These are phyloP conservation scores for Rhizopogon vinicolor DNA, from an alignment of 768 basidiomycete species.

Conservation along the genomic window DNA sequence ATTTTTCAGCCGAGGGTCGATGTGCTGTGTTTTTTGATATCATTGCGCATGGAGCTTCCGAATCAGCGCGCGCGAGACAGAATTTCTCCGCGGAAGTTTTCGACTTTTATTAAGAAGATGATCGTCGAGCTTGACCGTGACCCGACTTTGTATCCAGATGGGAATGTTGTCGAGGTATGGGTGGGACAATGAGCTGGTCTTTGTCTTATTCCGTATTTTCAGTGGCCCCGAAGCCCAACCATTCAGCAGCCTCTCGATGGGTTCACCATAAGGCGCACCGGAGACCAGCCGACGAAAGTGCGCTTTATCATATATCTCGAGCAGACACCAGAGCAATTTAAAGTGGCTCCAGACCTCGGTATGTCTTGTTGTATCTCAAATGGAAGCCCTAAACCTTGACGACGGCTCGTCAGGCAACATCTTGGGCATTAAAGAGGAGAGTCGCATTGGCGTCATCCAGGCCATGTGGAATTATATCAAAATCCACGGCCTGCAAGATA, in stretches of 20 bases:
- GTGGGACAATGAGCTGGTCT: background rate
- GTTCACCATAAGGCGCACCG: slow-evolving; percentile 78
- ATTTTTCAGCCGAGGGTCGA: background rate
- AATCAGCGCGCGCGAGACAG: slow-evolving; percentile 65
- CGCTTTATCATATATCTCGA: slow-evolving; percentile 85
- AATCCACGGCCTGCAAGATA: slow-evolving; percentile 76
- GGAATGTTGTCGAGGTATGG: slow-evolving; percentile 83
- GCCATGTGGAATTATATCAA: slow-evolving; percentile 94
- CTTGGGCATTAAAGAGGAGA: slow-evolving; percentile 81
- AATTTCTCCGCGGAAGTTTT: slow-evolving; percentile 68
- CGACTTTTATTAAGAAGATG: slow-evolving; percentile 79
- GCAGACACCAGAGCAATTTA: slow-evolving; percentile 84
- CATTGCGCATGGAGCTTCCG: slow-evolving; percentile 34
- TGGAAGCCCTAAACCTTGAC: slow-evolving; percentile 2
- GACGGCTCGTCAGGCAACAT: slow-evolving; percentile 40
- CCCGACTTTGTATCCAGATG: slow-evolving; percentile 72
- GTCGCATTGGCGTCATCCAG: slow-evolving; percentile 73
- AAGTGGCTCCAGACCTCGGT: slow-evolving; percentile 75
- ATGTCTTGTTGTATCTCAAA: slow-evolving; percentile 7
- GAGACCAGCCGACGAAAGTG: slow-evolving; percentile 72
- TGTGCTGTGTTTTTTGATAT: no score
- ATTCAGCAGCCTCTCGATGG: slow-evolving; percentile 70
- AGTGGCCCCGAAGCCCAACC: slow-evolving; percentile 64
- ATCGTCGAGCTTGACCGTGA: slow-evolving; percentile 87
- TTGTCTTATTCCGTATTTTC: background rate